Base-by-base conservation (phyloP, 1,139 yeast genomes). In the Geotrichum europaeum region DNA sequence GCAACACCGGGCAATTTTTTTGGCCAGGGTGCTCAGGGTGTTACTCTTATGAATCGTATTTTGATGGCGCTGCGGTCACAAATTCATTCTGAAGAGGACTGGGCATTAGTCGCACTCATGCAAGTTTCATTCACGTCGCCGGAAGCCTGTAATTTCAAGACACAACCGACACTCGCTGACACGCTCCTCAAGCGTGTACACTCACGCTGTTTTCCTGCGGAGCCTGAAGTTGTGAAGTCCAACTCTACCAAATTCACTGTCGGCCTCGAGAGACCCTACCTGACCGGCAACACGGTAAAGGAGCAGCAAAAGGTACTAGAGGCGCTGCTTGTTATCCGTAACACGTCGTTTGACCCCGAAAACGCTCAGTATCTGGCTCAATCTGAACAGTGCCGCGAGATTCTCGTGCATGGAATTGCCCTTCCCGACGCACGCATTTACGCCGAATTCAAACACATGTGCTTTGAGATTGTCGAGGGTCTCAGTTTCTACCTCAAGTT, bases 401-500 rank as follows among this genome's bases (percentile, higher is more conserved):
- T 76, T 24, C 78, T 85, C n/a, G 75, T 83, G 63, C 75, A 76
- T 60, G 82, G 84, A 56, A 75, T 86, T 57, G 71, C 73, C 56
- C 66, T 76, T 49, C 74, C 79, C n/a, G 68, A 71, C 25, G 24
- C 65, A 65, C 60, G 74, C 77, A 50, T 71, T 63, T 72, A 82
- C 55, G 66, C 80, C 57, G 99, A 94, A 72, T 77, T 87, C 55
- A 78, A 86, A 58, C 83, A 81, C 62, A 90, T 88, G 71, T 77
- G 86, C 32, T 75, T 91, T 60, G 99, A 94, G 72, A 81, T 92
- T 51, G 81, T 89, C 59, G 99, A 94, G 71, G 86, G 94, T 2
- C 82, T 91, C 55, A 85, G 94, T 6, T 87, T 96, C 58, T 89
- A 89, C 72, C 80, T 89, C 67, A 85, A 90, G 15, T 94, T 95